Evolutionary conservation across 139 green algal genomes (phyloP).

Genomic region (Auxenochlorella pyrenoidosa): DNA sequence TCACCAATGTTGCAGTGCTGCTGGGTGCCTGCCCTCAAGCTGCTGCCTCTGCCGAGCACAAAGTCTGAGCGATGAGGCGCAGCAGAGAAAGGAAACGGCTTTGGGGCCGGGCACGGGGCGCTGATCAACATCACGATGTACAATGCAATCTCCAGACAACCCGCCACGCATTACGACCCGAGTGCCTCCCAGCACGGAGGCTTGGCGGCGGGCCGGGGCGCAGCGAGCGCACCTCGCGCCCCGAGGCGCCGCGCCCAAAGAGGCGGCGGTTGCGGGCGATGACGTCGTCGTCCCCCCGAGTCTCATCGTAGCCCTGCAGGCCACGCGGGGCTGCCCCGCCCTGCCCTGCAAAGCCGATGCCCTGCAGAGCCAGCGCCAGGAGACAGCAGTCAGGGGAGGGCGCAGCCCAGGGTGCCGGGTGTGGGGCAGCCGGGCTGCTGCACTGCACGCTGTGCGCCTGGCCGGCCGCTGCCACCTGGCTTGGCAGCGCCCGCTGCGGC

Average conservation of each 20-base stretch:
- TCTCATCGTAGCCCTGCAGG: background rate
- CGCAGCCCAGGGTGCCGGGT: too few relatives aligned
- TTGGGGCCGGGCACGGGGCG: too few relatives aligned
- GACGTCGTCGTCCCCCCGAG: background rate
- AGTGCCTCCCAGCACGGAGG: background rate
- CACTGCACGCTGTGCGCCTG: background rate
- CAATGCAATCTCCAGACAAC: too few relatives aligned
- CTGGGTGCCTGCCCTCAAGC: too few relatives aligned
- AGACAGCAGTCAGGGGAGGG: background rate
- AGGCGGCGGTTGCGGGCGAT: slow-evolving; percentile 2
- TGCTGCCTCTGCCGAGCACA: too few relatives aligned
- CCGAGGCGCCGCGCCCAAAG: background rate
- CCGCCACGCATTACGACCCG: too few relatives aligned
- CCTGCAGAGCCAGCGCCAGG: background rate
- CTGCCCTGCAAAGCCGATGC: slow-evolving; percentile 11
- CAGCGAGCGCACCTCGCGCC: background rate
- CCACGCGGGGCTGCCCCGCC: background rate
- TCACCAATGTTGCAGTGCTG: too few relatives aligned
- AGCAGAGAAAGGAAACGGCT: too few relatives aligned
- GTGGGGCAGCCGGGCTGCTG: background rate
- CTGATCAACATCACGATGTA: too few relatives aligned
- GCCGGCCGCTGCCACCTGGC: background rate
- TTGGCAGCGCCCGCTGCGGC: background rate
- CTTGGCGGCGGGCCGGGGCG: too few relatives aligned
- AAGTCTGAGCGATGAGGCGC: too few relatives aligned